Percentiles rank a stretch among this genome's conserved stretches.
Conservation (phyloP, 495 filamentous ascomycete genomes). For the Penicillium arizonense region DNA sequence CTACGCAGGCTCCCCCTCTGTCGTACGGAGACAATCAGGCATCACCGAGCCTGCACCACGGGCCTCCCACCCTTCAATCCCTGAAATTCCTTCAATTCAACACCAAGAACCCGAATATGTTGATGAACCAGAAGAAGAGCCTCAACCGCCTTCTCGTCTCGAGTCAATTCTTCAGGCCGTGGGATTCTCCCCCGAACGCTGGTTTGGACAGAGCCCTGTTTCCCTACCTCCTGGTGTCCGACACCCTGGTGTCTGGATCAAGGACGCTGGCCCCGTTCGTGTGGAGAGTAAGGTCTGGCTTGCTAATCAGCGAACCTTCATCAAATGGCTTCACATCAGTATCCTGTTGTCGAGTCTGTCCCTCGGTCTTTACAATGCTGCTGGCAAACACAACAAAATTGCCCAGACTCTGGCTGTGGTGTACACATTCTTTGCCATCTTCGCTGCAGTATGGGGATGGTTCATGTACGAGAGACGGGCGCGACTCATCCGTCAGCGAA, state of each 20-base stretch:
- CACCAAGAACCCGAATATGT: conserved; percentile 13
- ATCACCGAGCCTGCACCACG: conserved; percentile 16
- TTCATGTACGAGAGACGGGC: conserved; percentile 73
- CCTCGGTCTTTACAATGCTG: conserved; percentile 83
- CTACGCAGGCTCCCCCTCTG: conserved; percentile 19
- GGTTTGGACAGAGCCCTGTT: conserved; percentile 42
- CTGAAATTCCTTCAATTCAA: conserved; percentile 18
- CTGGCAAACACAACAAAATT: conserved; percentile 66
- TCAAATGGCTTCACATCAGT: conserved; percentile 95
- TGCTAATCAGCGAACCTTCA: conserved; percentile 93
- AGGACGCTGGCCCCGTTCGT: conserved; percentile 83
- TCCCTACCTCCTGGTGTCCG: conserved; percentile 80
- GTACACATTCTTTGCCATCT: conserved; percentile 79
- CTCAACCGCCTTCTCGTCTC: conserved; percentile 39
- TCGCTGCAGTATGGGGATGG: conserved; percentile 85
- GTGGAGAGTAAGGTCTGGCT: conserved; percentile 99
- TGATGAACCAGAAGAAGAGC: conserved; percentile 16
- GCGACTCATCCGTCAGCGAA: conserved; percentile 75
- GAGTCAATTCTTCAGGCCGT: conserved; percentile 68
- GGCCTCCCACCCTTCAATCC: conserved; percentile 20
- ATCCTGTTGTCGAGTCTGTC: conserved; percentile 80
- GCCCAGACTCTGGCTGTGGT: conserved; percentile 73
- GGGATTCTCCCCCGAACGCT: conserved; percentile 67
- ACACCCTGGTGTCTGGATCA: conserved; percentile 81
- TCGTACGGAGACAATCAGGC: conserved; percentile 23